phyloP scores from a whole-genome alignment of 1,284 basidiomycete genomes.

The Stereum hirsutum region DNA sequence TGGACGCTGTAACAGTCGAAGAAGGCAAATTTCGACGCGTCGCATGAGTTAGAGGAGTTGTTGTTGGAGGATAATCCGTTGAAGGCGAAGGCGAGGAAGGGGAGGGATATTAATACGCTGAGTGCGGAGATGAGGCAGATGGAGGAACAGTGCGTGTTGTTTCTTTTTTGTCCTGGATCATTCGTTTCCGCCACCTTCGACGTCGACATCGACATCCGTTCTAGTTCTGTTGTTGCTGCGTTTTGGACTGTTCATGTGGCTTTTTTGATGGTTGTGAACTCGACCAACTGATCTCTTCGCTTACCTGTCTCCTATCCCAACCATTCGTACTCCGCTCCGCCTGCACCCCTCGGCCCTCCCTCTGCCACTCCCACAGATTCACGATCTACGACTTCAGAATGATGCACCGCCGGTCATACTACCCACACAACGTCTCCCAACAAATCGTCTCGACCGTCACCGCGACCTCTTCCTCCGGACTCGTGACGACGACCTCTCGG shows the following conservation, averaged over 20 bases:
- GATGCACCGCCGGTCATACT: slow-evolving; percentile 78
- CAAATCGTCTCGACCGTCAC: slow-evolving; percentile 45
- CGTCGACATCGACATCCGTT: no score
- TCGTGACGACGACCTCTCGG: slow-evolving; percentile 27
- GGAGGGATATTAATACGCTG: slow-evolving; percentile 69
- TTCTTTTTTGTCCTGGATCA: slow-evolving; percentile 3
- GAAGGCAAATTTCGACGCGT: slow-evolving; percentile 99
- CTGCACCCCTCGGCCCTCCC: no score
- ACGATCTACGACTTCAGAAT: slow-evolving; percentile 78
- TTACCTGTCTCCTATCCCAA: no score
- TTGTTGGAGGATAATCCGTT: slow-evolving; percentile 95
- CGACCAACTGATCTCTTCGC: no score
- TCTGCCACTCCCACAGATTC: slow-evolving; percentile 37
- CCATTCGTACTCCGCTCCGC: no score
- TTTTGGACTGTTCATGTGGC: not conserved
- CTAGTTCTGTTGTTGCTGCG: no score
- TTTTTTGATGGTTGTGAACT: not conserved
- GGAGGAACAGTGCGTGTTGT: slow-evolving; percentile 84
- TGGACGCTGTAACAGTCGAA: slow-evolving; percentile 56
- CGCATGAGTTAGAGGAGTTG: slow-evolving; percentile 94
- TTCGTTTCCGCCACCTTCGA: no score
- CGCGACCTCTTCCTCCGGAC: slow-evolving; percentile 34
- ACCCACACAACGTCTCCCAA: slow-evolving; percentile 71
- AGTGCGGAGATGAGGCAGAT: slow-evolving; percentile 92
- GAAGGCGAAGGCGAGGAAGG: slow-evolving; percentile 86